Base-by-base conservation (phyloP, 192 early-diverging fungal genomes). In the Entrophospora sp. region DNA sequence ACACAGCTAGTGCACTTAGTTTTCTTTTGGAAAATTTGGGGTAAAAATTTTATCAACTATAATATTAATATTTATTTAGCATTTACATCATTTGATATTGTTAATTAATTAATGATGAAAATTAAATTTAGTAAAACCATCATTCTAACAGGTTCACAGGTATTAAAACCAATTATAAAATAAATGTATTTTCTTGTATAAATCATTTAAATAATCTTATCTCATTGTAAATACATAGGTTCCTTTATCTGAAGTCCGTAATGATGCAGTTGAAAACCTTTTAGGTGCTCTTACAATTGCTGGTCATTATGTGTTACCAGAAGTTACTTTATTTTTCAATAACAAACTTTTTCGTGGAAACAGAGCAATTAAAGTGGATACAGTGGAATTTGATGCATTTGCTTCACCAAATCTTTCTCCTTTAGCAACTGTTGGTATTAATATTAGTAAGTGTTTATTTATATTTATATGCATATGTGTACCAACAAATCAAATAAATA, bases 1-100 rank as follows among this genome's bases (percentile, higher is more conserved):
- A 89, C 68, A 91, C 91, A 1, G 91, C 91, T 4, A 85, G 86
- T 68, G 91, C 87, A 0, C 81, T 99, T 49, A 91, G 89, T 64
- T 99, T 99, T 72, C 90, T 99, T 87, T 78, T 99, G 37, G 95
- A 99, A 70, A 89, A 94, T 66, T 79, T 99, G 32, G 97, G 96
- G 78, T 84, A 69, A 72, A 71, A 24, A 43, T 18, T 4, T 43
- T 24, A 45, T 9, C 20, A 32, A 36, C n/a, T n/a, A n/a, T 37
- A 40, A 45, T 69, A 20, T 32, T 31, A 8, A 18, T 44, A 71
- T 46, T 64, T 57, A 70, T 24, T 67, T 58, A 38, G 5, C 13
- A 16, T 51, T 27, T 35, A 25, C 20, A 31, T 62, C 45, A 24
- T 37, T 2, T 34, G n/a, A n/a, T n/a, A n/a, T n/a, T n/a, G n/a